A percentile compares a stretch with the other conserved stretches of the same genome.
Conservation (phyloP, 139 green algal species). For the Coelastrella sp. region DNA sequence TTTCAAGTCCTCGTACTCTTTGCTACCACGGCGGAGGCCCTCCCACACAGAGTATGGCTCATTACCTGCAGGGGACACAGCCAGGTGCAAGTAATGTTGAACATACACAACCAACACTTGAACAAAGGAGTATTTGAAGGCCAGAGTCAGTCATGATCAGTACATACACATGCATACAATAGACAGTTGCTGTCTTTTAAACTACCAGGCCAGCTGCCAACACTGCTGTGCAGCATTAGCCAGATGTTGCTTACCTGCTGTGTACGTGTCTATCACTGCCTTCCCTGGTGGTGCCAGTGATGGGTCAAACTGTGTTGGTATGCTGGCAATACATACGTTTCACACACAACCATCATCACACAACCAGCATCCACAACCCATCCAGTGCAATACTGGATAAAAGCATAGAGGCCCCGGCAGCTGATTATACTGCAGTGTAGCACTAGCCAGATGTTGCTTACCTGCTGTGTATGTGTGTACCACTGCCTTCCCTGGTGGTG, state of each 20-base stretch:
- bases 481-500: no score
- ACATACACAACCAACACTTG: not conserved
- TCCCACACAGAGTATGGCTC: constrained; percentile 87
- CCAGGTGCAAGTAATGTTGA: constrained; percentile 60
- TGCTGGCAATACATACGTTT: no score
- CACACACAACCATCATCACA: no score
- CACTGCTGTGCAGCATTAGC: not conserved
- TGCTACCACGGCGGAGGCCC: constrained; percentile 61
- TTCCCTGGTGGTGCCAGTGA: constrained; percentile 75
- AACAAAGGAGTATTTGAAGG: no score
- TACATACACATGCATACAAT: not conserved
- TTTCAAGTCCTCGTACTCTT: constrained; percentile 85
- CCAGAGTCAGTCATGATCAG: not conserved
- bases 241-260: not conserved
- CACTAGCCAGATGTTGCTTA: no score
- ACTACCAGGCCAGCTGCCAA: not conserved
- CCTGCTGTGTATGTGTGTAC: no score
- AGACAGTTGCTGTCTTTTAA: constrained; percentile 19
- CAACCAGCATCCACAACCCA: no score
- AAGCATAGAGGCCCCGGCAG: no score
- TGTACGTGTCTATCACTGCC: constrained; percentile 71
- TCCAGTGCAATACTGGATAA: no score
- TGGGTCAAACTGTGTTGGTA: constrained; percentile 83
- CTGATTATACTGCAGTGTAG: no score
- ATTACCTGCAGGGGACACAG: constrained; percentile 69